Conservation (phyloP, 1,284 basidiomycete species). For the Tremellales sp. region DNA sequence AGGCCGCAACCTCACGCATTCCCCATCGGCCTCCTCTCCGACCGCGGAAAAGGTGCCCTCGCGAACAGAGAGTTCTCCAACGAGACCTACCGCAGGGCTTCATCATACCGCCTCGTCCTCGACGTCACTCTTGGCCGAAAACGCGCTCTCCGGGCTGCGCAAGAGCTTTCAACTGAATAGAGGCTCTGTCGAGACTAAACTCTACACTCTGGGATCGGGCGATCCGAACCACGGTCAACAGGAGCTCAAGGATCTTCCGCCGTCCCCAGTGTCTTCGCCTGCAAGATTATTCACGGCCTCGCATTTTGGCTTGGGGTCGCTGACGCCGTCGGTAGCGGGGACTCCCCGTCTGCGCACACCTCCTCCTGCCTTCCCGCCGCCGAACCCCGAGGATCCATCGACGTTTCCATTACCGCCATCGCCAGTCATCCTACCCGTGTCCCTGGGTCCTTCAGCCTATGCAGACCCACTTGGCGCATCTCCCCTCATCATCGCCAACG, state of each 20-base stretch:
- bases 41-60: neutral
- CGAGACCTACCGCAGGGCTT: slow-evolving; percentile 4
- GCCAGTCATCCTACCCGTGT: slow-evolving; percentile 11
- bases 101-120: neutral
- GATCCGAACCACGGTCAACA: slow-evolving; percentile 5
- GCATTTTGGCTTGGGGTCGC: slow-evolving; percentile 21
- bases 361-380: slow-evolving; percentile 11
- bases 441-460: slow-evolving; percentile 9
- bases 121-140: slow-evolving; percentile 31
- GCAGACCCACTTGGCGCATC: slow-evolving; percentile 30
- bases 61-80: slow-evolving; percentile 3
- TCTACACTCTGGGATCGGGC: slow-evolving; percentile 5
- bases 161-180: slow-evolving; percentile 27
- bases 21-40: slow-evolving; percentile 1
- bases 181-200: neutral
- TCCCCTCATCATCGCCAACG: slow-evolving; percentile 11
- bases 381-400: slow-evolving; percentile 27
- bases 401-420: slow-evolving; percentile 34
- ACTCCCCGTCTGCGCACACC: slow-evolving; percentile 17
- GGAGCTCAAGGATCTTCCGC: slow-evolving; percentile 27
- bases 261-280: slow-evolving; percentile 12
- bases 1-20: slow-evolving; percentile 19
- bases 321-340: slow-evolving; percentile 11
- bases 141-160: slow-evolving; percentile 28
- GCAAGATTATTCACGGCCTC: slow-evolving; percentile 7